Percentiles rank a stretch among this genome's conserved stretches.
phyloP scores from a whole-genome alignment of 345 rosid species.

The Arabidopsis suecica region DNA sequence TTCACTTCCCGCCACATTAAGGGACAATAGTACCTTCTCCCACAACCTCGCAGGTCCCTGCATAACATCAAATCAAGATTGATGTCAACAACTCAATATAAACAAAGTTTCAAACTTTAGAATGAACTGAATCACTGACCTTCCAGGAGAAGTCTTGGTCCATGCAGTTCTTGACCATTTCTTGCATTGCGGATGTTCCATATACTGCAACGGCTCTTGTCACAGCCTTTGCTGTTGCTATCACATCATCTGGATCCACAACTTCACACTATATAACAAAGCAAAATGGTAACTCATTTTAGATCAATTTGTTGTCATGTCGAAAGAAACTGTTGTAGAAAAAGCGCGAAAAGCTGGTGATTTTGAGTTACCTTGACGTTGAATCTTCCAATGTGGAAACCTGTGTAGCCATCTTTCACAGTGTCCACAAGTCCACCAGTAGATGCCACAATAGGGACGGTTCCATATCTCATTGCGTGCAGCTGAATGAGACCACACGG shows the following conservation, averaged over 20 bases:
- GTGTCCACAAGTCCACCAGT: constrained; percentile 98
- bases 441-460: constrained; percentile 91
- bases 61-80: constrained; percentile 24
- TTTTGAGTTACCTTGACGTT: constrained; percentile 61
- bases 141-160: constrained; percentile 94
- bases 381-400: constrained; percentile 92
- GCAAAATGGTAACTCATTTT: background rate
- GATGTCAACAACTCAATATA: background rate
- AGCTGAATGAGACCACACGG: constrained; percentile 98
- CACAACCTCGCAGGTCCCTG: constrained; percentile 85
- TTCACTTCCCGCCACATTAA: constrained; percentile 63
- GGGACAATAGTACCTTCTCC: constrained; percentile 71
- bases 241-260: constrained; percentile 82
- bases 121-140: constrained; percentile 53
- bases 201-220: constrained; percentile 63
- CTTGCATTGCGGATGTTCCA: constrained; percentile 64
- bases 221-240: constrained; percentile 60
- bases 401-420: constrained; percentile 86
- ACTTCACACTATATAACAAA: constrained; percentile 66
- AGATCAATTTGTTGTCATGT: background rate
- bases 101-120: background rate
- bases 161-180: constrained; percentile 91
- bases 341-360: background rate
- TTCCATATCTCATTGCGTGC: constrained; percentile 98
- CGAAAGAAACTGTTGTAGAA: background rate